Evolutionary conservation across 1,139 yeast genomes (phyloP).

Genomic region (Blastobotrys apis): DNA sequence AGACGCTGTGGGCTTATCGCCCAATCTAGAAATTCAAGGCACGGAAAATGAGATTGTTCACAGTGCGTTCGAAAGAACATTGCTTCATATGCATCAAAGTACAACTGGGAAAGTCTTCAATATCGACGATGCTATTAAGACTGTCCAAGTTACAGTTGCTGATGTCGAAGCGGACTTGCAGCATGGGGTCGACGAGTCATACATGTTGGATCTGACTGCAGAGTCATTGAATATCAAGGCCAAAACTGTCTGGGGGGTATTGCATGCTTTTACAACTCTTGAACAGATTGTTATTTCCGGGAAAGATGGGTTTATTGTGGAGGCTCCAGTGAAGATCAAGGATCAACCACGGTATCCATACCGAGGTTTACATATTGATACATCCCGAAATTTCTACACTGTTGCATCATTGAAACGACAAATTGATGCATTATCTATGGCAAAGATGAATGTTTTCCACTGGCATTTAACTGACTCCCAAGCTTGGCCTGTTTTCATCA

Average conservation of each 20-base stretch:
- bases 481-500: slow-evolving; percentile 45
- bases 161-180: slow-evolving; percentile 38
- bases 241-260: slow-evolving; percentile 45
- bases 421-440: slow-evolving; percentile 43
- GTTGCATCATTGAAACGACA: slow-evolving; percentile 38
- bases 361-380: slow-evolving; percentile 46
- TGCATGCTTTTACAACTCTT: slow-evolving; percentile 44
- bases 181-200: slow-evolving; percentile 44
- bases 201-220: slow-evolving; percentile 29
- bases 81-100: slow-evolving; percentile 7
- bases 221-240: slow-evolving; percentile 30
- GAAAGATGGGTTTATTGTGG: slow-evolving; percentile 8
- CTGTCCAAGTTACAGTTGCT: slow-evolving; percentile 19
- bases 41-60: slow-evolving; percentile 9
- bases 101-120: not conserved
- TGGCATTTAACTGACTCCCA: slow-evolving; percentile 48
- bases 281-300: slow-evolving; percentile 40
- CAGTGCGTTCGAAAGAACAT: slow-evolving; percentile 10
- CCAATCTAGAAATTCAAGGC: slow-evolving; percentile 2
- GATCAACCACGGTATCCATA: slow-evolving; percentile 45
- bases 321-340: slow-evolving; percentile 25
- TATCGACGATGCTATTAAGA: not conserved
- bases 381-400: slow-evolving; percentile 42
- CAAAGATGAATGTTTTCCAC: slow-evolving; percentile 45
- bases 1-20: slow-evolving; percentile 1